These are phyloP conservation scores for Pseudogymnoascus sp. DNA, from an alignment of 2,329 filamentous ascomycete genomes.

Conservation along the genomic window DNA sequence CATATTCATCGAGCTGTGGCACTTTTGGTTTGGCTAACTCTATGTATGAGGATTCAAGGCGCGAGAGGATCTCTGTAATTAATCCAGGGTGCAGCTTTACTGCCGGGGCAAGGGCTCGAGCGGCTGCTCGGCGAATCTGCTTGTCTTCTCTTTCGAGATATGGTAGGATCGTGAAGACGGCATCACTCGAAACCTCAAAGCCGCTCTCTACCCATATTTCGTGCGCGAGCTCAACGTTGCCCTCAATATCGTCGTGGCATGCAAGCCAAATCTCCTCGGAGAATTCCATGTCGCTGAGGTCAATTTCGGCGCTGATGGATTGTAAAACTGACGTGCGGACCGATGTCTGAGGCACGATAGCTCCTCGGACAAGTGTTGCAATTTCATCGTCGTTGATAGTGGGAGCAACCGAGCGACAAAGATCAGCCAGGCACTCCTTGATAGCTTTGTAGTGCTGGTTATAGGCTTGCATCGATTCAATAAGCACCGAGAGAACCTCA, in stretches of 20 bases:
- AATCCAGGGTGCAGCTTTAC: constrained; percentile 54
- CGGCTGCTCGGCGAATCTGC: constrained; percentile 76
- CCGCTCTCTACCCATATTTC: constrained; percentile 96
- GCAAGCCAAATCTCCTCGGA: constrained; percentile 91
- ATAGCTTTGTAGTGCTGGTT: constrained; percentile 91
- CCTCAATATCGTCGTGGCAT: constrained; percentile 81
- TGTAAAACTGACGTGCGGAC: constrained; percentile 83
- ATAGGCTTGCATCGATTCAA: constrained; percentile 80
- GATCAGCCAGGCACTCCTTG: constrained; percentile 84
- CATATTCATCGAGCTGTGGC: constrained; percentile 83
- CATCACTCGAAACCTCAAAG: constrained; percentile 60
- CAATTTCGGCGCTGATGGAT: constrained; percentile 83
- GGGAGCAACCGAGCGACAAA: constrained; percentile 75
- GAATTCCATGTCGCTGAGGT: constrained; percentile 79
- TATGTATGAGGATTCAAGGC: constrained; percentile 64
- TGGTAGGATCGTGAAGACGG: constrained; percentile 62
- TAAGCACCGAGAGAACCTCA: constrained; percentile 64
- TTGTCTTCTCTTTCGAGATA: constrained; percentile 76
- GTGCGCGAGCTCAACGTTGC: constrained; percentile 74
- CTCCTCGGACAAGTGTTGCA: constrained; percentile 66
- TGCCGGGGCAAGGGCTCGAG: constrained; percentile 72
- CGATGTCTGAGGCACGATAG: constrained; percentile 69
- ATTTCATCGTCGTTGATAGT: constrained; percentile 73
- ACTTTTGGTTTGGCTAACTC: constrained; percentile 76
- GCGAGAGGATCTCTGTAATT: constrained; percentile 55